These are phyloP conservation scores for Primulina huaijiensis DNA, from an alignment of 257 asterid genomes.

Conservation along the genomic window DNA sequence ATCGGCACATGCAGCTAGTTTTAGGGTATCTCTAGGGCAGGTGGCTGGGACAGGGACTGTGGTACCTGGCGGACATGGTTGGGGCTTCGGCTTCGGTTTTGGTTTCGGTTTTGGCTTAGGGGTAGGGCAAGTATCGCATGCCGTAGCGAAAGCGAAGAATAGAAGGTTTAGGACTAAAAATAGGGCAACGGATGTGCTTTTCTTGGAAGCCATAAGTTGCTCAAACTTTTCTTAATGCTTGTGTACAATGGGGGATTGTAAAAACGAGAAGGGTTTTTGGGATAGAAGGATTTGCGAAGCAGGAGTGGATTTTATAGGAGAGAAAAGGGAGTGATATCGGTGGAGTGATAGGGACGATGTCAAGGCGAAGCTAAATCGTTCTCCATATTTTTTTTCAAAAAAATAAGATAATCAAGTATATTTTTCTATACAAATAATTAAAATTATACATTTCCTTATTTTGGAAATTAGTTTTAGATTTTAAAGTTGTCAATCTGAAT, in stretches of 20 bases:
- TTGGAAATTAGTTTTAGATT: no score
- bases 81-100: conserved; percentile 2
- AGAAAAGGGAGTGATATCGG: background rate
- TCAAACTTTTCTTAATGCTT: background rate
- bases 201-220: conserved; percentile 25
- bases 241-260: background rate
- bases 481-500: no score
- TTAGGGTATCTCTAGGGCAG: conserved; percentile 31
- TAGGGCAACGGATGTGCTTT: conserved; percentile 14
- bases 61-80: background rate
- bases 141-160: conserved; percentile 24
- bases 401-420: no score
- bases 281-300: background rate
- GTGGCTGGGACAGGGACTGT: background rate
- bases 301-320: background rate
- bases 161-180: conserved; percentile 22
- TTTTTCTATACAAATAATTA: background rate
- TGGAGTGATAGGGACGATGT: no score
- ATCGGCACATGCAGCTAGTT: conserved; percentile 31
- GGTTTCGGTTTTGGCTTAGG: conserved; percentile 19
- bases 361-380: no score
- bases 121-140: conserved; percentile 23
- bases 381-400: background rate
- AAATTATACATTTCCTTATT: no score
- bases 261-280: background rate